Conservation (phyloP, 257 asterid species). For the Thymus quinquecostatus region DNA sequence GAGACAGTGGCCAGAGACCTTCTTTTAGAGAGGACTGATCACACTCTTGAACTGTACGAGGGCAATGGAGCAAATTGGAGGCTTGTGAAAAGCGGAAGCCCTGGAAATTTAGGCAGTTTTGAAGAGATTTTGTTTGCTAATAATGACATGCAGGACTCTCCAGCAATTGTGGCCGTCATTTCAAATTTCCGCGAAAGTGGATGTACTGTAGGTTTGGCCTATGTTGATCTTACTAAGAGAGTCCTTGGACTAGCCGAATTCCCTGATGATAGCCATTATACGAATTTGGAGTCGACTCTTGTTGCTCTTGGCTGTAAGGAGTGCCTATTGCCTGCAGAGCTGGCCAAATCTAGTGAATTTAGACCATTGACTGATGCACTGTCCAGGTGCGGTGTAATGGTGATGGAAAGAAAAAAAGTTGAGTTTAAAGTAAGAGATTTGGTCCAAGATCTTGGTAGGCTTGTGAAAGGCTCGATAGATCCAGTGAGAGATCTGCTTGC, state of each 20-base stretch:
- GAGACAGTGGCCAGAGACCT: slow-evolving; percentile 81
- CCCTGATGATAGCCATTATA: slow-evolving; percentile 91
- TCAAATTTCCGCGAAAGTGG: slow-evolving; percentile 75
- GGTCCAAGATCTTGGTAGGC: slow-evolving; percentile 87
- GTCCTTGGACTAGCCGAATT: slow-evolving; percentile 89
- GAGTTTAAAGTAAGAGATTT: slow-evolving; percentile 91
- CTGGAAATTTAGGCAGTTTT: slow-evolving; percentile 89
- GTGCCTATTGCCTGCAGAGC: slow-evolving; percentile 77
- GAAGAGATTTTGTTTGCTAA: slow-evolving; percentile 92
- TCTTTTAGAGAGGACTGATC: slow-evolving; percentile 93
- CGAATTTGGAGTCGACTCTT: slow-evolving; percentile 88
- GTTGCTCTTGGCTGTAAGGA: slow-evolving; percentile 98
- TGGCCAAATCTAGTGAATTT: slow-evolving; percentile 66
- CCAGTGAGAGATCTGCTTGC: slow-evolving; percentile 78
- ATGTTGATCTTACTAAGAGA: slow-evolving; percentile 77
- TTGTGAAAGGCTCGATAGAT: slow-evolving; percentile 85
- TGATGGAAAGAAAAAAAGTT: slow-evolving; percentile 78
- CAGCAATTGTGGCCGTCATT: slow-evolving; percentile 68
- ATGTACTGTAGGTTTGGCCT: slow-evolving; percentile 80
- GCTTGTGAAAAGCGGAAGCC: slow-evolving; percentile 81
- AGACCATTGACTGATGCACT: slow-evolving; percentile 73
- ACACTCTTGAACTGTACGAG: slow-evolving; percentile 79
- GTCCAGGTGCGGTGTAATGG: slow-evolving; percentile 89
- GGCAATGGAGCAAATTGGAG: slow-evolving; percentile 90
- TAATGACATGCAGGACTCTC: slow-evolving; percentile 96